A percentile compares a stretch with the other conserved stretches of the same genome.
These are phyloP conservation scores for Centrapalus pauciflorus DNA, from an alignment of 129 eudicot genomes.

Conservation along the genomic window DNA sequence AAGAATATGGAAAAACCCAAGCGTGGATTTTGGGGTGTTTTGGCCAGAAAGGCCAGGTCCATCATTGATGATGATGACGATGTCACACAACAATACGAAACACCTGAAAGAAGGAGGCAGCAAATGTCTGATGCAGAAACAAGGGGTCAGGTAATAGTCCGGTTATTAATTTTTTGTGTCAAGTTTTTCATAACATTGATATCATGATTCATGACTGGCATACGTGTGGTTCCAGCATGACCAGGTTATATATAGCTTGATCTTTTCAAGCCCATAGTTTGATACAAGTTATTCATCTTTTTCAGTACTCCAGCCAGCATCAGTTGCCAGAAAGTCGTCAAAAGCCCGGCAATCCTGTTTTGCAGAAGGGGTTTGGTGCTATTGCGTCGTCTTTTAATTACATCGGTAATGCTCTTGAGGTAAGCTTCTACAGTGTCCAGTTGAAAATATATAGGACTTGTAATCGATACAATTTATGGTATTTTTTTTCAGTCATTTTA, in stretches of 20 bases:
- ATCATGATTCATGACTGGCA: constrained; percentile 2
- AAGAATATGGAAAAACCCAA: constrained; percentile 41
- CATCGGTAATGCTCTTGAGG: constrained; percentile 83
- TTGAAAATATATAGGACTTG: not conserved
- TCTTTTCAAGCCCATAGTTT: too few species aligned
- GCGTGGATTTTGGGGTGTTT: constrained; percentile 75
- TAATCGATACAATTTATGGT: not conserved
- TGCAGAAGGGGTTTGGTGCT: constrained; percentile 71
- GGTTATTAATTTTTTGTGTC: not conserved
- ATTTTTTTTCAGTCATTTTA: not conserved
- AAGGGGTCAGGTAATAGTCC: constrained; percentile 41
- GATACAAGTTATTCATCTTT: not conserved
- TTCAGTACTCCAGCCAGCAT: constrained; percentile 39
- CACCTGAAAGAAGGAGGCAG: constrained; percentile 32
- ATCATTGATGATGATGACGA: constrained; percentile 73
- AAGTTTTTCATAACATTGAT: not conserved
- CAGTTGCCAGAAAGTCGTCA: constrained; percentile 39
- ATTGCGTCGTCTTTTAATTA: constrained; percentile 61
- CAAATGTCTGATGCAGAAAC: constrained; percentile 37
- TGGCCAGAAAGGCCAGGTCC: constrained; percentile 72
- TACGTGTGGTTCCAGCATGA: not conserved
- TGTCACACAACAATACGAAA: constrained; percentile 28
- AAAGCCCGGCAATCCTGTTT: constrained; percentile 47
- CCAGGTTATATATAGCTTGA: not conserved
- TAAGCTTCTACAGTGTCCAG: constrained; percentile 10